Percentiles rank a stretch among this genome's conserved stretches.
These are phyloP conservation scores for Phaeomoniella chlamydospora DNA, from an alignment of 2,329 filamentous ascomycete species.

Conservation along the genomic window DNA sequence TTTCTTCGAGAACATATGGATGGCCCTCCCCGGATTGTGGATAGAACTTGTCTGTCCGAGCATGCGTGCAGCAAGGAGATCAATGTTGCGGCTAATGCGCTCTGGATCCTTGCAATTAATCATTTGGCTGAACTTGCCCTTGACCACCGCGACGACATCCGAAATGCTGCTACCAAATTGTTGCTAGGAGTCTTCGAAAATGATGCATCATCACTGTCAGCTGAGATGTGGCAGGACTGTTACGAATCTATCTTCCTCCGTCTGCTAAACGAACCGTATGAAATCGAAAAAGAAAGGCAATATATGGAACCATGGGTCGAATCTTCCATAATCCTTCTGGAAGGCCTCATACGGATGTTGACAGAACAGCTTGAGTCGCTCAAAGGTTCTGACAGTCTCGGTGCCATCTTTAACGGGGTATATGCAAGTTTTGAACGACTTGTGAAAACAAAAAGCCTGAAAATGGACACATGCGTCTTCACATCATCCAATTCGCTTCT, in stretches of 20 bases:
- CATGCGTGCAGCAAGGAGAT: not conserved
- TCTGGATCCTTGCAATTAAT: not conserved
- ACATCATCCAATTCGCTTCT: not conserved
- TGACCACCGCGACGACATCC: not conserved
- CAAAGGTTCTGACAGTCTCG: not conserved
- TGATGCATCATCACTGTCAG: not conserved
- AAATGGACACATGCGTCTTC: not conserved
- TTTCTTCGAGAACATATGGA: conserved; percentile 46
- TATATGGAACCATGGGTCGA: not conserved
- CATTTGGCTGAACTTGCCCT: not conserved
- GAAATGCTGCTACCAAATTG: not conserved
- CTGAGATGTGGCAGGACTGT: not conserved
- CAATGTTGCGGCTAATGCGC: not conserved
- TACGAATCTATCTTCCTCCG: not conserved
- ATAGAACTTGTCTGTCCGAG: conserved; percentile 3
- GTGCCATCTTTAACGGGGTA: not conserved
- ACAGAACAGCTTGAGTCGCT: conserved; percentile 1
- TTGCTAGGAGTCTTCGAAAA: not conserved
- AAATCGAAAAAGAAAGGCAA: not conserved
- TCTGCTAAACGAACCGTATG: not conserved
- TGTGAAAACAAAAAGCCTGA: not conserved
- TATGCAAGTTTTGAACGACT: not conserved
- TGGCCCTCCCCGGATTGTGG: conserved; percentile 4
- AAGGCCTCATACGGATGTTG: conserved; percentile 1
- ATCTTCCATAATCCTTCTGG: not conserved